Evolutionary conservation across 1,139 yeast species (phyloP), one percentile per base, ranked within the genome.

Genomic region (Diutina pseudorugosa): DNA sequence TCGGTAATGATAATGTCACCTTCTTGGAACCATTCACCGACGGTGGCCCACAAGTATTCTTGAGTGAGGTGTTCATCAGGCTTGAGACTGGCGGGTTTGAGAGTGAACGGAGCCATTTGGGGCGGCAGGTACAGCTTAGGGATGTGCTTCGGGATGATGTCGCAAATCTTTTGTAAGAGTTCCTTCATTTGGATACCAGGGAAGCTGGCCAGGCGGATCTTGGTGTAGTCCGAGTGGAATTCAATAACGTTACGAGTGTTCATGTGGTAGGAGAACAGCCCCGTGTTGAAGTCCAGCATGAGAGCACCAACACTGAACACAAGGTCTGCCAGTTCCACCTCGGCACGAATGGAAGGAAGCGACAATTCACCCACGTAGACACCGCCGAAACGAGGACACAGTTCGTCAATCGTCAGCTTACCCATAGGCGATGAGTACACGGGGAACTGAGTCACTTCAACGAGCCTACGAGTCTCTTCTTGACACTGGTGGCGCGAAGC

Each of bases 381-480:
- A 68, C 96, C 96, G 58, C 90, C 93, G 67, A 80, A 88, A 66
- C 91, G 75, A 55, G 84, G 79, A 65, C 84, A 76, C 56, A 75
- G 74, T 71, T 88, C 96, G 69, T 85, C 82, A 62, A 86, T 79
- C 45, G 80, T 77, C 57, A 90, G 85, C 71, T 87, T 87, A 69
- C 95, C 95, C 95, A 88, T 86, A 58, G 96, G 95, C 52, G 95
- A 87, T 53, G 85, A 85, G 70, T 80, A 87, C 41, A 85, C 86
- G 43, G 95, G 94, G 80, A 82, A 87, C 65, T 85, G 83, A 51
- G 95, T 85, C 52, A 71, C 63, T 59, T 81, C 79, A 53, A 85
- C 85, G 64, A 88, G 76, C 59, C 73, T 67, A 57, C 69, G 72
- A 55, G 86, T 83, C 68, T 84, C 89, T 41, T 67, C 70, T 62